Evolutionary conservation across 2,329 filamentous ascomycete genomes (phyloP).

Genomic region (Cladophialophora psammophila): DNA sequence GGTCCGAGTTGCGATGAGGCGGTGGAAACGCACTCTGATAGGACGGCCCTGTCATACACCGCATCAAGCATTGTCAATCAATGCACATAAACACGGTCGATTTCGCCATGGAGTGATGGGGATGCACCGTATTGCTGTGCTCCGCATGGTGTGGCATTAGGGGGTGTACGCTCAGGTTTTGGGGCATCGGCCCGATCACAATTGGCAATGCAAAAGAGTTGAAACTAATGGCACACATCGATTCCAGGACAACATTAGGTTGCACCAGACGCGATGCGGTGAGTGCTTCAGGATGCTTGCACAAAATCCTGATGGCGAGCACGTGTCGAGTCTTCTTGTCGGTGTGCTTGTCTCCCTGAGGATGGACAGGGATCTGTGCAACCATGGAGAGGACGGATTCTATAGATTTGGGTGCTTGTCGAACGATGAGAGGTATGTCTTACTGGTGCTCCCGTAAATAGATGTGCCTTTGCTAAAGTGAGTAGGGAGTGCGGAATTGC

Average conservation of each 20-base stretch:
- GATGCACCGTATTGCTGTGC: background rate
- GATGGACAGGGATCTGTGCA: background rate
- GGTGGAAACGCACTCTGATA: background rate
- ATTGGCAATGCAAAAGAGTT: background rate
- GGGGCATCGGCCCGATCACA: constrained; percentile 7
- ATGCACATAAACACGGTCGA: background rate
- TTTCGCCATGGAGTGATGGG: background rate
- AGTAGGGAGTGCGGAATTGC: background rate
- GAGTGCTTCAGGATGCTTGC: constrained; percentile 20
- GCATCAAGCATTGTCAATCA: constrained; percentile 14
- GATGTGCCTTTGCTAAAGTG: background rate
- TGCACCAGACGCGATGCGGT: constrained; percentile 15
- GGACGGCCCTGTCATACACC: background rate
- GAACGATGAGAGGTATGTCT: background rate
- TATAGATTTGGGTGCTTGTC: background rate
- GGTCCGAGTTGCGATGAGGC: background rate
- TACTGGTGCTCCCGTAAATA: no score
- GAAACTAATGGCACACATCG: background rate
- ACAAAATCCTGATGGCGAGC: constrained; percentile 5
- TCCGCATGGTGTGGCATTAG: background rate
- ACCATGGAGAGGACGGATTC: background rate
- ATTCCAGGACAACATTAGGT: constrained; percentile 7
- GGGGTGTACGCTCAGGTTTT: constrained; percentile 6
- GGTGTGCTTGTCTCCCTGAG: background rate
- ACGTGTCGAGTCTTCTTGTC: constrained; percentile 11